Evolutionary conservation across 2,329 filamentous ascomycete genomes (phyloP).

Genomic region (Paecilomyces fulvus): DNA sequence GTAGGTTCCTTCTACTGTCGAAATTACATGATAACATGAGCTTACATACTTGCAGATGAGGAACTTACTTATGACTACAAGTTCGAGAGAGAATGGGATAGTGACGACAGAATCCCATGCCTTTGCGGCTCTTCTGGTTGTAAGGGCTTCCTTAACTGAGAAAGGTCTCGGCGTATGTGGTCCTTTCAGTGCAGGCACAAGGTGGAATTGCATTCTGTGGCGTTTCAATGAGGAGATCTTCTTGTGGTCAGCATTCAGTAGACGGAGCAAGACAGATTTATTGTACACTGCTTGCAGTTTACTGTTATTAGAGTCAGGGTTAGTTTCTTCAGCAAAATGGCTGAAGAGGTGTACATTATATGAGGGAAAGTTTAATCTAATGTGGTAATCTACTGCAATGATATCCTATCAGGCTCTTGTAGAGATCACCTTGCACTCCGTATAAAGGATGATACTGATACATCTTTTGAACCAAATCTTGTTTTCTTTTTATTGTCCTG

Average conservation of each 20-base stretch:
- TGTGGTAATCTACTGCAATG: neutral
- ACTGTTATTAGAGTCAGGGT: neutral
- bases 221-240: neutral
- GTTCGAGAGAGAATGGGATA: constrained; percentile 94
- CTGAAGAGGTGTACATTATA: neutral
- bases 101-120: constrained; percentile 91
- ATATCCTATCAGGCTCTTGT: neutral
- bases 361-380: neutral
- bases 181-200: neutral
- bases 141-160: constrained; percentile 96
- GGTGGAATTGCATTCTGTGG: constrained; percentile 1
- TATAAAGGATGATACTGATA: neutral
- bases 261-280: neutral
- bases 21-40: constrained; percentile 4
- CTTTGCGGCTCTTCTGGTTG: constrained; percentile 92
- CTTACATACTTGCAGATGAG: constrained; percentile 58
- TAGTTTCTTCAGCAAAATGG: neutral
- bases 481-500: neutral
- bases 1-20: constrained; percentile 51
- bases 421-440: neutral
- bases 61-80: constrained; percentile 99
- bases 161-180: neutral
- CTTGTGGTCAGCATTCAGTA: neutral
- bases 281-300: neutral
- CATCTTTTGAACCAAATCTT: neutral